Evolutionary conservation across 1,284 basidiomycete genomes (phyloP).

Genomic region (Leccinum fallax): DNA sequence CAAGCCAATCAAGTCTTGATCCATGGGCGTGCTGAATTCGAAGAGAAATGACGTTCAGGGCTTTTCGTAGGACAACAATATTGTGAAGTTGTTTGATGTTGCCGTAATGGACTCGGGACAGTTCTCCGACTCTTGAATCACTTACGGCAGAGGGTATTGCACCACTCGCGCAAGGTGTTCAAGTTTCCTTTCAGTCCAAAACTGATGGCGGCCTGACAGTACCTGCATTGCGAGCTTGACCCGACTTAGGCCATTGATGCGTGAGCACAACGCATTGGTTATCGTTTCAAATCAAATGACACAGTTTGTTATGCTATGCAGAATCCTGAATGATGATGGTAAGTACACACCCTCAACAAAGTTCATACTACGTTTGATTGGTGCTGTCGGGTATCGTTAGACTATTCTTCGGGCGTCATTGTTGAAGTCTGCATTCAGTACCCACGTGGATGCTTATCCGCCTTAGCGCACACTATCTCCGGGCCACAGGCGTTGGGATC

Average conservation of each 20-base stretch:
- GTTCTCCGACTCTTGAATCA: background rate
- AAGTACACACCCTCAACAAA: slow-evolving; percentile 2
- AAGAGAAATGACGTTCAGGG: too few relatives aligned
- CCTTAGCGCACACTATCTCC: slow-evolving; percentile 59
- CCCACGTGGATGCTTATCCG: slow-evolving; percentile 60
- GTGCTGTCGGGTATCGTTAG: slow-evolving; percentile 41
- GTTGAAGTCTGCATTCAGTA: slow-evolving; percentile 54
- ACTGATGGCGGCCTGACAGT: background rate
- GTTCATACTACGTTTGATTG: background rate
- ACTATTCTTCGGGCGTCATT: slow-evolving; percentile 59
- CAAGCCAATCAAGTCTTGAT: background rate
- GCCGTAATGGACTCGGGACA: background rate
- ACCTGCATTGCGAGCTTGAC: background rate
- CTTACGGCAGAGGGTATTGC: too few relatives aligned
- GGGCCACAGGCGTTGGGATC: slow-evolving; percentile 38
- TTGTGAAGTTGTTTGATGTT: background rate
- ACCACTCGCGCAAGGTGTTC: background rate
- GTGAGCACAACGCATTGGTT: background rate
- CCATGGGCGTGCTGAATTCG: too few relatives aligned
- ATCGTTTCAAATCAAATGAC: background rate
- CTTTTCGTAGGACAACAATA: background rate
- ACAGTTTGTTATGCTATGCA: slow-evolving; percentile 19
- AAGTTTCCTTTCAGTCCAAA: background rate
- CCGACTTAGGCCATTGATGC: background rate
- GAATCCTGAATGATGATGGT: slow-evolving; percentile 56